Evolutionary conservation across 2,329 filamentous ascomycete genomes (phyloP).

Genomic region (Mariannaea sp.): DNA sequence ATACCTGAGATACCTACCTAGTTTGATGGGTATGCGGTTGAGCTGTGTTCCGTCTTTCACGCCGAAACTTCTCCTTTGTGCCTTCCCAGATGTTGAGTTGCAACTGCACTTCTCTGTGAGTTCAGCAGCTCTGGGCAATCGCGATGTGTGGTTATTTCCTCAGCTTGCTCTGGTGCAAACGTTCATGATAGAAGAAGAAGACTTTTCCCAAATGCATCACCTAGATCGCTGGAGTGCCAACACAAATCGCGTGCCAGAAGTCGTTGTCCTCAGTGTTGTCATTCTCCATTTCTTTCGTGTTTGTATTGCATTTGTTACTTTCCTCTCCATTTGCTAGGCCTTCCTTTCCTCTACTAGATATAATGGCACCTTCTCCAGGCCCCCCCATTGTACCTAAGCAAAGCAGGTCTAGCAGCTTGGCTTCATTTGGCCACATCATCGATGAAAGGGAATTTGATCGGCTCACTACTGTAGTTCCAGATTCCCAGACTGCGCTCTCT

Average conservation of each 20-base stretch:
- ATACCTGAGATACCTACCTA: no score
- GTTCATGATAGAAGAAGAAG: no score
- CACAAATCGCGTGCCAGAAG: neutral
- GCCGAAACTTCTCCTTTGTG: neutral
- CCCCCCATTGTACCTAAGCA: neutral
- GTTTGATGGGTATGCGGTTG: neutral
- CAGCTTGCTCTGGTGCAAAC: no score
- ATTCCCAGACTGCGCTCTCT: constrained; percentile 7
- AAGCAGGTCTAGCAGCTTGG: constrained; percentile 10
- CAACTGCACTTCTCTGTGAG: no score
- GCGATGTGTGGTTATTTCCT: no score
- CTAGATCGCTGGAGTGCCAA: no score
- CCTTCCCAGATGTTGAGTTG: neutral
- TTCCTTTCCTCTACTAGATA: neutral
- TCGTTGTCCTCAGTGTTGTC: neutral
- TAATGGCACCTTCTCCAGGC: constrained; percentile 16
- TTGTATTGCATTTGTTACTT: neutral
- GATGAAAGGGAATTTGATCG: constrained; percentile 21
- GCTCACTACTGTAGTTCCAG: constrained; percentile 1
- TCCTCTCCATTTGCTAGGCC: neutral
- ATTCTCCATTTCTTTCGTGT: neutral
- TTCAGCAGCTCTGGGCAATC: no score
- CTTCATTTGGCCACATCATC: constrained; percentile 8
- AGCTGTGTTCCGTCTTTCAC: no score
- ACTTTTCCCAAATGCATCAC: neutral